These are phyloP conservation scores for Rhodotorula mucilaginosa DNA, from an alignment of 1,284 basidiomycete genomes.

Conservation along the genomic window DNA sequence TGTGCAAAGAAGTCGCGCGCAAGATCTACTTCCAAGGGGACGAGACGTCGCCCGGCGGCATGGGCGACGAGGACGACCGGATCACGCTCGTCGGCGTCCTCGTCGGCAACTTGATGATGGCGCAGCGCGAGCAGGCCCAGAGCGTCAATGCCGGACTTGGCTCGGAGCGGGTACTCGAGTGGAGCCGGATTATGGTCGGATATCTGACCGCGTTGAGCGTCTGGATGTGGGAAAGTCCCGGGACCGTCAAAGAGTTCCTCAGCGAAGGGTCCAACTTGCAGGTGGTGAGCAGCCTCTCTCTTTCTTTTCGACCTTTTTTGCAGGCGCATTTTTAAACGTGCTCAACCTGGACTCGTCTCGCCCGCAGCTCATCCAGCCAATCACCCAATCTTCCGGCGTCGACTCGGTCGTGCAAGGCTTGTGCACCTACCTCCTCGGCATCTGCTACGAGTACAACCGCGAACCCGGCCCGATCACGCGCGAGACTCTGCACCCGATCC, in stretches of 20 bases:
- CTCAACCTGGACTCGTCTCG: not conserved
- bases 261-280: conserved; percentile 83
- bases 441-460: conserved; percentile 91
- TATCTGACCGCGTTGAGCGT: conserved; percentile 79
- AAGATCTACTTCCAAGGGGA: conserved; percentile 48
- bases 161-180: conserved; percentile 64
- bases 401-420: conserved; percentile 87
- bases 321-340: not conserved
- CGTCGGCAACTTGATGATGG: conserved; percentile 64
- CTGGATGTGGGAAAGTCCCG: conserved; percentile 96
- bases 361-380: conserved; percentile 79
- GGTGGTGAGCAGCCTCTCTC: conserved; percentile 61
- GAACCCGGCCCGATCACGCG: conserved; percentile 88
- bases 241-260: conserved; percentile 81
- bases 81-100: conserved; percentile 56
- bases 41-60: conserved; percentile 47
- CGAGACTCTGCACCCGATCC: conserved; percentile 77
- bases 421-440: conserved; percentile 85
- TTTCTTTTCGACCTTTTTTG: not conserved
- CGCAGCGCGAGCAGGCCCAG: conserved; percentile 56
- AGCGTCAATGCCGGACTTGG: conserved; percentile 50
- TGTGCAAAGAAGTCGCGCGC: conserved; percentile 56
- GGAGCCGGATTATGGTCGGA: conserved; percentile 83
- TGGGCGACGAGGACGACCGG: conserved; percentile 55
- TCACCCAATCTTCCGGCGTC: conserved; percentile 81